Evolutionary conservation across 2,329 filamentous ascomycete genomes (phyloP).

Genomic region (Neocucurbitaria cava): DNA sequence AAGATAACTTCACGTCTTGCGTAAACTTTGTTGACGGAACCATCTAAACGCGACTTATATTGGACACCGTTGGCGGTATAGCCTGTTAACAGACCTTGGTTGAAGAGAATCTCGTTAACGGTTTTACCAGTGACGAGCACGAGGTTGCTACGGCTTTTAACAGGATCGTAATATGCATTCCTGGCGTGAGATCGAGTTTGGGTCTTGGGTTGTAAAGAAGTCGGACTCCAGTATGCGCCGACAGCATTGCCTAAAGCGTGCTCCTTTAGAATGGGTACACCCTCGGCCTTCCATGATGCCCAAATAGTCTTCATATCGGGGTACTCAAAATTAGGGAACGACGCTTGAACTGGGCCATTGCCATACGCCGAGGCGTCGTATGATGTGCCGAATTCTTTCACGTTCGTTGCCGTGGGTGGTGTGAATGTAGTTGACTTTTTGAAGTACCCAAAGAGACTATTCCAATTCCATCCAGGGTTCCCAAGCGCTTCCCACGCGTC

Average conservation of each 20-base stretch:
- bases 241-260: constrained; percentile 14
- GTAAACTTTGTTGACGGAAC: neutral
- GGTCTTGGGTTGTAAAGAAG: constrained; percentile 13
- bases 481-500: constrained; percentile 66
- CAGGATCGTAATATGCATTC: constrained; percentile 35
- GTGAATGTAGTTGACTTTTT: constrained; percentile 39
- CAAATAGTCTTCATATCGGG: no score
- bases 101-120: constrained; percentile 2
- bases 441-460: constrained; percentile 38
- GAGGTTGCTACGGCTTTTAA: constrained; percentile 31
- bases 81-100: neutral
- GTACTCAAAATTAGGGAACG: neutral
- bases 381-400: constrained; percentile 29
- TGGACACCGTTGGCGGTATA: neutral
- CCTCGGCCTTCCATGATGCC: constrained; percentile 14
- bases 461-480: constrained; percentile 56
- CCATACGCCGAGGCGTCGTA: constrained; percentile 37
- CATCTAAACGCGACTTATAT: neutral
- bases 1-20: constrained; percentile 61
- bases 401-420: constrained; percentile 14
- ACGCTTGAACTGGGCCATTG: neutral
- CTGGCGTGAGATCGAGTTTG: constrained; percentile 35
- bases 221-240: constrained; percentile 21
- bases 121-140: constrained; percentile 24
- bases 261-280: constrained; percentile 10